A percentile compares a stretch with the other conserved stretches of the same genome.
Conservation (phyloP, 345 rosid species). For the Heritiera fomes region DNA sequence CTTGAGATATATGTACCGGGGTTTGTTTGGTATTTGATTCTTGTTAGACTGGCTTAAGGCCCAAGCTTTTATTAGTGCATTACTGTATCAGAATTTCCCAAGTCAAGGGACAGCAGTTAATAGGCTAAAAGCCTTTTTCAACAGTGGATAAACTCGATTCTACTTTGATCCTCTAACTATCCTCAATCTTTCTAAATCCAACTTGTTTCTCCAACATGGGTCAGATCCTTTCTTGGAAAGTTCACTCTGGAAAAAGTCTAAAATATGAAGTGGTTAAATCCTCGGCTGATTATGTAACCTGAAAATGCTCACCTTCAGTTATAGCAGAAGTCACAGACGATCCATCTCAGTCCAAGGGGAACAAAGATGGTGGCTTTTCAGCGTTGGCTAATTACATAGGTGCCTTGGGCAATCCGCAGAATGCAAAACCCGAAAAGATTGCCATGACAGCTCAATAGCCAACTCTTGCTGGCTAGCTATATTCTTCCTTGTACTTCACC, state of each 20-base stretch:
- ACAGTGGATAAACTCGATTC: neutral
- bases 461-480: slow-evolving; percentile 68
- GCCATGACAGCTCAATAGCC: slow-evolving; percentile 81
- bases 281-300: neutral
- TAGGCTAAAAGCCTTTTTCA: neutral
- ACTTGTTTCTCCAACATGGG: slow-evolving; percentile 12
- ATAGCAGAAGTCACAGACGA: no score
- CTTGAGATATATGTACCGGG: neutral
- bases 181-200: neutral
- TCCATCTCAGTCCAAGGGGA: no score
- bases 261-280: neutral
- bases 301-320: no score
- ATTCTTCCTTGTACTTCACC: slow-evolving; percentile 93
- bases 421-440: slow-evolving; percentile 68
- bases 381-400: slow-evolving; percentile 82
- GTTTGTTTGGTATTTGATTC: neutral
- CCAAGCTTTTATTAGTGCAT: neutral
- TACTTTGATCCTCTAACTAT: neutral
- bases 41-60: neutral
- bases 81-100: no score
- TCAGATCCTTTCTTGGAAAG: neutral
- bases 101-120: neutral
- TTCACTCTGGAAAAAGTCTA: neutral
- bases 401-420: slow-evolving; percentile 74
- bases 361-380: slow-evolving; percentile 33